These are phyloP conservation scores for Aspergillus indologenus DNA, from an alignment of 495 filamentous ascomycete species.

Conservation along the genomic window DNA sequence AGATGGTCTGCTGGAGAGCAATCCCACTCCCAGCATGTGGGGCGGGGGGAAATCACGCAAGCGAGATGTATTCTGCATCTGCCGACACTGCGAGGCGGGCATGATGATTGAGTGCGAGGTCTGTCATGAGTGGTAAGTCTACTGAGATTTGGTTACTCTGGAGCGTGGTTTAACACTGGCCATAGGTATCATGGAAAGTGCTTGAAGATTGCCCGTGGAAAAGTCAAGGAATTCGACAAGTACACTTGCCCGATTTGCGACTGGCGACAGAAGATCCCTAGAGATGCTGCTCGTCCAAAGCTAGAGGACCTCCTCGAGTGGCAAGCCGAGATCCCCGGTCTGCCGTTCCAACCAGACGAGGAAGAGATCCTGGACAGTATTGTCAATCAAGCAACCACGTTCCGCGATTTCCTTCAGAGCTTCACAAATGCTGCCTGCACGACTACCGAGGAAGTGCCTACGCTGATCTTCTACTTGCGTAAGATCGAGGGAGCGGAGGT, in stretches of 20 bases:
- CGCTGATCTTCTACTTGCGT: slow-evolving; percentile 93
- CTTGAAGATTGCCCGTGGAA: slow-evolving; percentile 94
- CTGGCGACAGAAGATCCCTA: slow-evolving; percentile 94
- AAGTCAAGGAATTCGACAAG: slow-evolving; percentile 96
- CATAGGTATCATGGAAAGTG: slow-evolving; percentile 95
- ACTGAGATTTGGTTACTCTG: slow-evolving; percentile 4
- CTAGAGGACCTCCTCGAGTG: slow-evolving; percentile 86
- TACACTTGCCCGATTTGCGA: slow-evolving; percentile 99
- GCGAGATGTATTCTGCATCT: slow-evolving; percentile 95
- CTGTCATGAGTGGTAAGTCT: slow-evolving; percentile 88
- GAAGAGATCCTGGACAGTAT: slow-evolving; percentile 81
- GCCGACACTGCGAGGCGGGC: slow-evolving; percentile 84
- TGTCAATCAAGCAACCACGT: slow-evolving; percentile 76
- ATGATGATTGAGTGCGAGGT: slow-evolving; percentile 99
- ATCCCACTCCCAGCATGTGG: slow-evolving; percentile 35
- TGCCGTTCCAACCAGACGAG: slow-evolving; percentile 97
- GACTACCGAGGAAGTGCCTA: slow-evolving; percentile 80
- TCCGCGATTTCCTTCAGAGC: slow-evolving; percentile 75
- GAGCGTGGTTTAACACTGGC: not conserved
- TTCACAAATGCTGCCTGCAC: slow-evolving; percentile 78
- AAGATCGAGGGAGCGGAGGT: slow-evolving; percentile 99
- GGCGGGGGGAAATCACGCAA: slow-evolving; percentile 47
- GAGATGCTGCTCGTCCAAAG: slow-evolving; percentile 95
- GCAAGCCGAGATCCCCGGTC: slow-evolving; percentile 74
- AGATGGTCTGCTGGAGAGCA: slow-evolving; percentile 56